These are phyloP conservation scores for Aspergillus eucalypticola DNA, from an alignment of 2,329 filamentous ascomycete species.

Conservation along the genomic window DNA sequence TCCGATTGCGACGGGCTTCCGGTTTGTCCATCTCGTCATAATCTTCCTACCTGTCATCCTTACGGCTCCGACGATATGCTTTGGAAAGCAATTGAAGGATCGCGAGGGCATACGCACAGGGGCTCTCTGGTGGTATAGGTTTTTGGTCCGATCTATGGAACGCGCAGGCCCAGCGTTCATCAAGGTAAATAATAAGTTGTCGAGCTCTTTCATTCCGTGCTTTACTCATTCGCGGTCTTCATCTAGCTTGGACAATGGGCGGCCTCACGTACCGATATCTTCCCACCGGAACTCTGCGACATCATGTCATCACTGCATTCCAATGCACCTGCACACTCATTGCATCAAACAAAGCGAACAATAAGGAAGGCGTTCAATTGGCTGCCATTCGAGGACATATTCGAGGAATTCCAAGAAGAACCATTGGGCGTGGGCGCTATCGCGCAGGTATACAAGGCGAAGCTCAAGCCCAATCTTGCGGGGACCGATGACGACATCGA, in stretches of 20 bases:
- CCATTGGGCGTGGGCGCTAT: conserved; percentile 94
- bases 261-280: conserved; percentile 92
- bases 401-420: conserved; percentile 88
- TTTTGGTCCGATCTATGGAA: conserved; percentile 88
- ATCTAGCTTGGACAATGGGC: conserved; percentile 91
- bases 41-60: conserved; percentile 91
- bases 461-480: conserved; percentile 76
- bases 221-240: neutral
- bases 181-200: conserved; percentile 61
- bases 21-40: conserved; percentile 81
- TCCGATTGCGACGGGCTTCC: conserved; percentile 78
- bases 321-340: conserved; percentile 86
- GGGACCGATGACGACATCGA: conserved; percentile 59
- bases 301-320: conserved; percentile 96
- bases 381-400: conserved; percentile 81
- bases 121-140: conserved; percentile 91
- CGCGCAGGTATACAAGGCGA: conserved; percentile 96
- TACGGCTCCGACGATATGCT: conserved; percentile 76
- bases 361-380: conserved; percentile 81
- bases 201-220: neutral
- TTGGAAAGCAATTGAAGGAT: conserved; percentile 65
- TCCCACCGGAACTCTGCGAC: conserved; percentile 85
- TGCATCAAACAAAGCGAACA: conserved; percentile 74
- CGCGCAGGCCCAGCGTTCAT: conserved; percentile 93
- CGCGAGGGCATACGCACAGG: conserved; percentile 75